Evolutionary conservation across 306 rosid genomes (phyloP).

Genomic region (Castanea sativa): DNA sequence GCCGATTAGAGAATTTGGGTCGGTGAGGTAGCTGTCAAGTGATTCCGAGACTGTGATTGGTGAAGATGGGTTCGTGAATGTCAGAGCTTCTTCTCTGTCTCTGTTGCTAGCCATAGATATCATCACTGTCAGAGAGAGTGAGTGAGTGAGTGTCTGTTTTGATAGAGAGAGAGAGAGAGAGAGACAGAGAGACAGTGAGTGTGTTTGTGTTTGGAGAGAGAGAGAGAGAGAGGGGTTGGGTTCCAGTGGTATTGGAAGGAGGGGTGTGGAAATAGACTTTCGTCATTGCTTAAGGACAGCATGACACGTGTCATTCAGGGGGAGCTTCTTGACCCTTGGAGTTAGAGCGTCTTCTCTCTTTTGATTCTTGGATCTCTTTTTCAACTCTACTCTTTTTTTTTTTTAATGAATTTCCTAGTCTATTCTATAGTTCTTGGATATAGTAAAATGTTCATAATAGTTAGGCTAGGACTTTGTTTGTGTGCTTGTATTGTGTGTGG

Average conservation of each 20-base stretch:
- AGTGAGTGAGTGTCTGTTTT: not conserved
- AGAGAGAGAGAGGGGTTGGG: not conserved
- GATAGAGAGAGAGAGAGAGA: conserved; percentile 14
- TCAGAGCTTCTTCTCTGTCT: conserved; percentile 64
- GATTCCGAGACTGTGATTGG: conserved; percentile 80
- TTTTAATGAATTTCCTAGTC: too few relatives aligned
- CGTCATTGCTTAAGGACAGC: not conserved
- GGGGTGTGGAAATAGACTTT: not conserved
- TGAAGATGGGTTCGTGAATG: conserved; percentile 67
- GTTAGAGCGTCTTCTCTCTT: too few relatives aligned
- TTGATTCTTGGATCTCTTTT: too few relatives aligned
- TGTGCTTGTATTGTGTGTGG: too few relatives aligned
- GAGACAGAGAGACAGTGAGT: conserved; percentile 7
- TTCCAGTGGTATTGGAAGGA: conserved; percentile 29
- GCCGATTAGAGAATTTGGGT: conserved; percentile 49
- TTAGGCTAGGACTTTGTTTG: too few relatives aligned
- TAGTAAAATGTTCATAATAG: too few relatives aligned
- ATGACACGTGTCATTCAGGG: conserved; percentile 28
- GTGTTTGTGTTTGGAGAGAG: not conserved
- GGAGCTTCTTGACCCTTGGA: not conserved
- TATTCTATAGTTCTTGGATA: too few relatives aligned
- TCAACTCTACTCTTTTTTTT: too few relatives aligned
- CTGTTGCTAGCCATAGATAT: conserved; percentile 45
- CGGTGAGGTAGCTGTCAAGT: conserved; percentile 65
- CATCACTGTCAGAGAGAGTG: not conserved